Conservation (phyloP, 2,329 filamentous ascomycete species). For the Diplodia scrobiculata region DNA sequence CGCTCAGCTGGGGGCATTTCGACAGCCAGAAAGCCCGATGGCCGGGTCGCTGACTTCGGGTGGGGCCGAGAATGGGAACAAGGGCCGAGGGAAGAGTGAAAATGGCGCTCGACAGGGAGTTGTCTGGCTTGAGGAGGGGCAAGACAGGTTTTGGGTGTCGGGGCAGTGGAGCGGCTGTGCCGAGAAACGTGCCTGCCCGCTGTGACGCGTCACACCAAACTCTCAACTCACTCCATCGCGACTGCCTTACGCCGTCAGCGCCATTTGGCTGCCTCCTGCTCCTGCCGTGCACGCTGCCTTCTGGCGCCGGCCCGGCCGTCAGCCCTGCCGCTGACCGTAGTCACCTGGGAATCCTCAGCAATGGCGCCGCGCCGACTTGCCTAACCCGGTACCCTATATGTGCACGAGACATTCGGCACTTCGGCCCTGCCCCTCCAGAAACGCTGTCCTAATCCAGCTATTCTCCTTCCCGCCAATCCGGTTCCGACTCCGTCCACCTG, state of each 20-base stretch:
- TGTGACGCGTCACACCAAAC: constrained; percentile 6
- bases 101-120: constrained; percentile 1
- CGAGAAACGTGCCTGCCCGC: not conserved
- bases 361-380: constrained; percentile 11
- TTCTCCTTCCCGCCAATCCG: not conserved
- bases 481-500: constrained; percentile 2
- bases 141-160: constrained; percentile 10
- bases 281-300: not conserved
- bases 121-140: not conserved
- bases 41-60: constrained; percentile 11
- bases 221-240: not conserved
- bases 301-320: not conserved
- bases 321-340: constrained; percentile 18
- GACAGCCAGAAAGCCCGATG: not conserved
- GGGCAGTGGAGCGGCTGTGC: not conserved
- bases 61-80: not conserved
- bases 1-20: constrained; percentile 8
- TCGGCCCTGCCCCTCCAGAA: constrained; percentile 16
- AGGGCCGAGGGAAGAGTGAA: not conserved
- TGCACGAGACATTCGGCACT: constrained; percentile 10
- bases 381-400: not conserved
- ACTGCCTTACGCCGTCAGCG: not conserved
- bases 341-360: constrained; percentile 11
- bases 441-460: not conserved
- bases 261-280: constrained; percentile 3